These are phyloP conservation scores for Dioscorea alata DNA, from an alignment of 106 monocot genomes.

Conservation along the genomic window DNA sequence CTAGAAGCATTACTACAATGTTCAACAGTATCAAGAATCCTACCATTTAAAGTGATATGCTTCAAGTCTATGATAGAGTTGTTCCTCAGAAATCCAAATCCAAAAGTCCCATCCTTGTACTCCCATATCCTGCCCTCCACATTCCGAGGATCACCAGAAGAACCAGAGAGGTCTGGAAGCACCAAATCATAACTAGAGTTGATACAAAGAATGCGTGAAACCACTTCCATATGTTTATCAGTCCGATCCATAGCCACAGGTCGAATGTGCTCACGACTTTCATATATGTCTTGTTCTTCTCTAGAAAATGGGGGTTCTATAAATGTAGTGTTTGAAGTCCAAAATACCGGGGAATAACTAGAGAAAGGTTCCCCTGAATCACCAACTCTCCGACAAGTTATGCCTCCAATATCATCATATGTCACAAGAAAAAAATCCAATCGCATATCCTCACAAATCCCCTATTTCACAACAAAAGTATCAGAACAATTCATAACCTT, in stretches of 20 bases:
- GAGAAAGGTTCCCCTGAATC: slow-evolving; percentile 45
- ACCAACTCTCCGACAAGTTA: slow-evolving; percentile 66
- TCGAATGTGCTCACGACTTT: slow-evolving; percentile 33
- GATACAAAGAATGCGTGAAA: slow-evolving; percentile 67
- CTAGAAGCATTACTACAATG: slow-evolving; percentile 10
- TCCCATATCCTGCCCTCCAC: slow-evolving; percentile 93
- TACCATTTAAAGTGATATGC: slow-evolving; percentile 52
- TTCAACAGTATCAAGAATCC: slow-evolving; percentile 61
- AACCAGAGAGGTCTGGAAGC: slow-evolving; percentile 34
- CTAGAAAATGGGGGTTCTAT: slow-evolving; percentile 59
- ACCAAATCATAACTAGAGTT: slow-evolving; percentile 70
- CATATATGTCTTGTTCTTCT: slow-evolving; percentile 62
- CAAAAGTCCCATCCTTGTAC: slow-evolving; percentile 74
- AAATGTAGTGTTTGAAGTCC: slow-evolving; percentile 64
- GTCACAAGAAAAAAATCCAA: slow-evolving; percentile 78
- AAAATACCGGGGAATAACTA: slow-evolving; percentile 57
- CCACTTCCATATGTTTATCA: slow-evolving; percentile 16
- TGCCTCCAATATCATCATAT: slow-evolving; percentile 79
- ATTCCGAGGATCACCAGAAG: slow-evolving; percentile 40
- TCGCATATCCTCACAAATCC: slow-evolving; percentile 61
- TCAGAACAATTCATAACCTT: not conserved
- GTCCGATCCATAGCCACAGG: slow-evolving; percentile 11
- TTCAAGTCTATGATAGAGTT: slow-evolving; percentile 75
- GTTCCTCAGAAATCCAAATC: slow-evolving; percentile 79
- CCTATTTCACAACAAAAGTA: slow-evolving; percentile 40